Evolutionary conservation across 2,329 filamentous ascomycete species (phyloP).

Genomic region (Epichloe scottii): DNA sequence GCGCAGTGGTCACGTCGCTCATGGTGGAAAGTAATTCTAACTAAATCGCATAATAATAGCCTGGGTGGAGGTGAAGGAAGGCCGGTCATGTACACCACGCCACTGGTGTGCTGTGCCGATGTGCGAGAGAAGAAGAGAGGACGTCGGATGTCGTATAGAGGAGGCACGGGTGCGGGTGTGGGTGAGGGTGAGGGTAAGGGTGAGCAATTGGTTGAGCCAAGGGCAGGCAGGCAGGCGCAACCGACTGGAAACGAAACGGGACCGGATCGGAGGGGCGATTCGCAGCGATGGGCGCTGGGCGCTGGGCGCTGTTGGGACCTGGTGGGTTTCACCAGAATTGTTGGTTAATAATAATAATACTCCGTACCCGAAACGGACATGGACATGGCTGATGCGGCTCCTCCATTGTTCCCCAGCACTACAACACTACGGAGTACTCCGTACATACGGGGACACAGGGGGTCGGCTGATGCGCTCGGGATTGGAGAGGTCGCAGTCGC

Average conservation of each 20-base stretch:
- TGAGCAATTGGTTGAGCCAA: conserved; percentile 3
- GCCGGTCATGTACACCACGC: neutral
- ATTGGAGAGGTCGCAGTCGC: too few species aligned
- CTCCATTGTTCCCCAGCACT: neutral
- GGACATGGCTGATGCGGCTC: neutral
- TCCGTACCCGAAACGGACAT: too few species aligned
- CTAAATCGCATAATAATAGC: neutral
- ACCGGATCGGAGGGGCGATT: too few species aligned
- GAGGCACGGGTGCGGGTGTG: conserved; percentile 1
- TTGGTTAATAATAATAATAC: too few species aligned
- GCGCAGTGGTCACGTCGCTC: conserved; percentile 25
- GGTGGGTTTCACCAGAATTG: too few species aligned
- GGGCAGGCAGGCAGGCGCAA: too few species aligned
- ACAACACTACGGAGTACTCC: too few species aligned
- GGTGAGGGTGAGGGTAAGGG: neutral
- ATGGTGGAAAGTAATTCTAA: conserved; percentile 14
- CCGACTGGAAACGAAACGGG: too few species aligned
- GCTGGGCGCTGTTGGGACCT: too few species aligned
- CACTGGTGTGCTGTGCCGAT: neutral
- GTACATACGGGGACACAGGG: too few species aligned
- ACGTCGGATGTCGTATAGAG: neutral
- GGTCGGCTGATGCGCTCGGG: too few species aligned
- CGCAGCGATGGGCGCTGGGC: too few species aligned
- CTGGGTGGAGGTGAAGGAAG: neutral
- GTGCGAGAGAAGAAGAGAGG: neutral